A percentile compares a stretch with the other conserved stretches of the same genome.
Conservation (phyloP, 2,329 filamentous ascomycete genomes). For the Cercospora janseana region DNA sequence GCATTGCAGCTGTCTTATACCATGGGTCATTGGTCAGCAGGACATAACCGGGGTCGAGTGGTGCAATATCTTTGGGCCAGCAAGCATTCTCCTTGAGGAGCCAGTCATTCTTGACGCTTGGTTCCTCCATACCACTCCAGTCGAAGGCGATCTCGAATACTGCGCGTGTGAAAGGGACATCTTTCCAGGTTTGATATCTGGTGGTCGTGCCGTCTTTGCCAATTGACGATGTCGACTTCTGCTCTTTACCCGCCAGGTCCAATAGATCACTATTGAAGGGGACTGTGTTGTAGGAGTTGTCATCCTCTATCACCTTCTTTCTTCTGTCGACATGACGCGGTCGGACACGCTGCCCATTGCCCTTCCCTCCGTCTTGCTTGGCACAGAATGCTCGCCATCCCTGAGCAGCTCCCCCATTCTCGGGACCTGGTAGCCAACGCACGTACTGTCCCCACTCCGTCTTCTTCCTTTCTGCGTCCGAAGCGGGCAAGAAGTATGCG, state of each 20-base stretch:
- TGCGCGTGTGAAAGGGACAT: slow-evolving; percentile 4
- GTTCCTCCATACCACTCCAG: neutral
- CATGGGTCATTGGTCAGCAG: slow-evolving; percentile 12
- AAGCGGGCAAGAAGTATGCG: slow-evolving; percentile 3
- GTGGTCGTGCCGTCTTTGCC: neutral
- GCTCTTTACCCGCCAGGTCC: neutral
- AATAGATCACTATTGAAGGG: slow-evolving; percentile 4
- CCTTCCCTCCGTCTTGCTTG: slow-evolving; percentile 9
- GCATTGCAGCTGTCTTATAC: slow-evolving; percentile 3
- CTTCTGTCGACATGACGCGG: neutral
- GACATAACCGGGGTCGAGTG: slow-evolving; percentile 8
- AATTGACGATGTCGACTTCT: neutral
- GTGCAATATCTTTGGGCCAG: slow-evolving; percentile 15
- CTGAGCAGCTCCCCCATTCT: slow-evolving; percentile 1
- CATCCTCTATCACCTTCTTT: neutral
- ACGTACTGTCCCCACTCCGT: slow-evolving; percentile 13
- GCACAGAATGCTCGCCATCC: slow-evolving; percentile 1
- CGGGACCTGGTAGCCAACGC: slow-evolving; percentile 6
- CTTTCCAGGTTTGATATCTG: neutral
- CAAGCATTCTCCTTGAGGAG: slow-evolving; percentile 11
- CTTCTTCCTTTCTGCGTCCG: neutral
- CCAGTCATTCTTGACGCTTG: slow-evolving; percentile 7
- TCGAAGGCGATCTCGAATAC: slow-evolving; percentile 4
- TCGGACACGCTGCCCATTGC: slow-evolving; percentile 8
- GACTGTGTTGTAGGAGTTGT: neutral